These are phyloP conservation scores for Globisporangium parvum DNA, from an alignment of 352 stramenopile genomes.

Conservation along the genomic window DNA sequence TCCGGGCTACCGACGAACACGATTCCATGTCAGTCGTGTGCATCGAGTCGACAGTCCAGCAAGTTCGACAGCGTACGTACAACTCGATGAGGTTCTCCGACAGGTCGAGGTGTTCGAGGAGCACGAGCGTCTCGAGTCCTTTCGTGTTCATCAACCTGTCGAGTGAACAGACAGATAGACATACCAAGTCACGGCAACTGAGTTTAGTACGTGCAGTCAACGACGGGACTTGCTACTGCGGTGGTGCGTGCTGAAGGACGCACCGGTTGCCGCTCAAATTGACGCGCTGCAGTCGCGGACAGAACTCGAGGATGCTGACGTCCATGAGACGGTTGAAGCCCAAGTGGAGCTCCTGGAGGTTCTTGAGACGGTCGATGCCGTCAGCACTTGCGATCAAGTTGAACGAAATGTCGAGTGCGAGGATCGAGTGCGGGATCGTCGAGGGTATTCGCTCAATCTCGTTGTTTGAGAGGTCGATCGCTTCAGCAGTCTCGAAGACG, in stretches of 20 bases:
- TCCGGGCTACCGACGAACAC: slow-evolving; percentile 32
- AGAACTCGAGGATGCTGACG: slow-evolving; percentile 61
- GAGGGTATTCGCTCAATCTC: slow-evolving; percentile 55
- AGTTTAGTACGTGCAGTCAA: not conserved
- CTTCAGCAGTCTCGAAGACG: slow-evolving; percentile 56
- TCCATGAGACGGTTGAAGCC: slow-evolving; percentile 63
- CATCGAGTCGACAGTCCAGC: not conserved
- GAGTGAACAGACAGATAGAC: not conserved
- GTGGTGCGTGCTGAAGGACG: not conserved
- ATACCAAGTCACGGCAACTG: not conserved
- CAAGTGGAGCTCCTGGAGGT: slow-evolving; percentile 60
- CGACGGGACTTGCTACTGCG: not conserved
- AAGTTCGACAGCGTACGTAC: slow-evolving; percentile 22
- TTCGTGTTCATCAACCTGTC: slow-evolving; percentile 45
- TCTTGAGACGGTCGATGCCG: slow-evolving; percentile 54
- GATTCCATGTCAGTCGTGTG: not conserved
- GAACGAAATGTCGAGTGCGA: slow-evolving; percentile 67
- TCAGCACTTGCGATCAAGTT: slow-evolving; percentile 40
- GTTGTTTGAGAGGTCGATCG: slow-evolving; percentile 72
- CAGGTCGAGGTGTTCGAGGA: slow-evolving; percentile 56
- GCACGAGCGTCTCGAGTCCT: slow-evolving; percentile 58
- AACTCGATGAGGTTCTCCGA: slow-evolving; percentile 76
- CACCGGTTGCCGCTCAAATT: slow-evolving; percentile 74
- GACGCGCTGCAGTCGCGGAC: slow-evolving; percentile 41
- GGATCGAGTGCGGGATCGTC: slow-evolving; percentile 34